These are phyloP conservation scores for Euphrasia arctica DNA, from an alignment of 305 asterid species.

Conservation along the genomic window DNA sequence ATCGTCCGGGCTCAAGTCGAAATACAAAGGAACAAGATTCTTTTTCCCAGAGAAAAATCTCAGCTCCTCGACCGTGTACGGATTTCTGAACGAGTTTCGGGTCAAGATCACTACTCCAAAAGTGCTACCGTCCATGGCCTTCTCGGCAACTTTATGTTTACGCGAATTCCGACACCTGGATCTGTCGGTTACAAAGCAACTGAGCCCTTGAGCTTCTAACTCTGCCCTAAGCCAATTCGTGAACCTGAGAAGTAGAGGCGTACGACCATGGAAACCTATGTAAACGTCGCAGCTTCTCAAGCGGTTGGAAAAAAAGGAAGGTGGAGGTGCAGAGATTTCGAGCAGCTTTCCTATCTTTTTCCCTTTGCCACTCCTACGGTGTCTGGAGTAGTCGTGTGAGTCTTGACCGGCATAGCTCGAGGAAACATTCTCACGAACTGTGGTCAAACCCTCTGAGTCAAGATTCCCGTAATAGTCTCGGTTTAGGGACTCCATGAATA, in stretches of 20 bases:
- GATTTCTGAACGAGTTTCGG: conserved; percentile 67
- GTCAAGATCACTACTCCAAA: conserved; percentile 75
- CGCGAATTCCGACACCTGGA: conserved; percentile 64
- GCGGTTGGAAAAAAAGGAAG: conserved; percentile 59
- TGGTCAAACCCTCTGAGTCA: conserved; percentile 33
- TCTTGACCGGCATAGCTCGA: conserved; percentile 41
- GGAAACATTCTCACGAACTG: conserved; percentile 36
- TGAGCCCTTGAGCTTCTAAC: conserved; percentile 83
- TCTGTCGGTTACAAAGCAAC: conserved; percentile 75
- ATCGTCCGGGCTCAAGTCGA: conserved; percentile 72
- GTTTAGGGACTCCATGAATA: conserved; percentile 35
- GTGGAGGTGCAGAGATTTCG: conserved; percentile 48
- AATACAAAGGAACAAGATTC: conserved; percentile 79
- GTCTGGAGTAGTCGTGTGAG: conserved; percentile 37
- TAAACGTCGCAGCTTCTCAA: conserved; percentile 75
- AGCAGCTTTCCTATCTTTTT: conserved; percentile 43
- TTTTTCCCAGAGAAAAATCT: conserved; percentile 74
- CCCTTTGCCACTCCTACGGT: conserved; percentile 37
- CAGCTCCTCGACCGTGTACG: conserved; percentile 74
- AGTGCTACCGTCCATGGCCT: conserved; percentile 66
- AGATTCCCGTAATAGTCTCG: conserved; percentile 26
- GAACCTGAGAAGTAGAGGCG: conserved; percentile 57
- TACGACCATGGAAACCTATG: conserved; percentile 76
- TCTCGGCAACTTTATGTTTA: conserved; percentile 59
- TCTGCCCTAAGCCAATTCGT: conserved; percentile 90